Conservation (phyloP, 1,284 basidiomycete species). For the Ustilago sp. region DNA sequence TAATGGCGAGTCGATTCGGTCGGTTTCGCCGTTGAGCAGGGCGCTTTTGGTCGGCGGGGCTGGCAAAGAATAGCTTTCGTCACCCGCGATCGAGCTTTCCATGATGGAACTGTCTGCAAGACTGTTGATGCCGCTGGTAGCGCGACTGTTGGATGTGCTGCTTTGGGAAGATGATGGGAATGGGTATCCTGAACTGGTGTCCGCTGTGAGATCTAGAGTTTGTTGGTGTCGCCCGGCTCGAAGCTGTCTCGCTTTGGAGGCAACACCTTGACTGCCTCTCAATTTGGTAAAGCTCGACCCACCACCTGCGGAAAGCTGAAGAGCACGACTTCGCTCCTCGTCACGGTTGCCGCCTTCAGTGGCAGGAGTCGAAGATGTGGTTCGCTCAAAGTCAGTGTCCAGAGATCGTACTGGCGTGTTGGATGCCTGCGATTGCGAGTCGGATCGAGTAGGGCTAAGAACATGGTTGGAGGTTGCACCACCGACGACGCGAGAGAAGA, state of each 20-base stretch:
- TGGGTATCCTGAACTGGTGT: conserved; percentile 17
- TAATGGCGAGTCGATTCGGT: conserved; percentile 27
- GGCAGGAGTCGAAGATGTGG: conserved; percentile 25
- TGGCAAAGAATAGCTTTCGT: conserved; percentile 52
- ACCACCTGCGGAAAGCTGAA: conserved; percentile 35
- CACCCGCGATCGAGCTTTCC: conserved; percentile 50
- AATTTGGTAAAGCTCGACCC: conserved; percentile 35
- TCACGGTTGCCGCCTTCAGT: conserved; percentile 20
- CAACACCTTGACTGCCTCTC: conserved; percentile 32
- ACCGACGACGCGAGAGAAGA: conserved; percentile 58
- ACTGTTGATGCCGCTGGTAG: conserved; percentile 30
- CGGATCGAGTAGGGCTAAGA: conserved; percentile 27
- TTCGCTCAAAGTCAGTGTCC: conserved; percentile 19
- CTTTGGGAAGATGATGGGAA: conserved; percentile 32
- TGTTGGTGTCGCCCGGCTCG: conserved; percentile 43
- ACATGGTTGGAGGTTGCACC: conserved; percentile 27
- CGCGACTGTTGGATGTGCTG: conserved; percentile 31
- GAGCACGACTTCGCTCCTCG: conserved; percentile 33
- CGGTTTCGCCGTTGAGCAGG: neutral
- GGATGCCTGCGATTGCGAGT: conserved; percentile 31
- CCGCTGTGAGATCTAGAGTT: conserved; percentile 38
- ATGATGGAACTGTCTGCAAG: conserved; percentile 34
- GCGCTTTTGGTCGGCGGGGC: conserved; percentile 6
- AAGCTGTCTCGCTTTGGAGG: conserved; percentile 36
- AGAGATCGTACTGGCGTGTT: conserved; percentile 17